phyloP scores from a whole-genome alignment of 2,329 filamentous ascomycete genomes.

The Talaromyces pinophilus region DNA sequence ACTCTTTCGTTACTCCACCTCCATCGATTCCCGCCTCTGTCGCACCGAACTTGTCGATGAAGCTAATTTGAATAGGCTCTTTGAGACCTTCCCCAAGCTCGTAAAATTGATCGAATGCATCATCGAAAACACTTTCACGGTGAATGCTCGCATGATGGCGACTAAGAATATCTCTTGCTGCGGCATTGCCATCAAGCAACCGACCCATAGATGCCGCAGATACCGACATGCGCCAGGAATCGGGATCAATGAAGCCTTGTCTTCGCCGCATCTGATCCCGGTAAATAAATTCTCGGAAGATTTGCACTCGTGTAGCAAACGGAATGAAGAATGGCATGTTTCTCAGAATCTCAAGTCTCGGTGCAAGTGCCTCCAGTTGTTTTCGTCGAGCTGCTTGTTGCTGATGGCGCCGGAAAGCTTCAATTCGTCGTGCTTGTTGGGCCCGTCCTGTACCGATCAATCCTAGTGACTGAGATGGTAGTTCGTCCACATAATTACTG shows the following conservation, averaged over 20 bases:
- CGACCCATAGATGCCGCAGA: slow-evolving; percentile 47
- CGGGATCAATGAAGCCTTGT: slow-evolving; percentile 68
- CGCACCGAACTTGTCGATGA: slow-evolving; percentile 85
- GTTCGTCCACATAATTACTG: slow-evolving; percentile 45
- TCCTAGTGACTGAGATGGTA: slow-evolving; percentile 36
- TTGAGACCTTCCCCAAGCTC: slow-evolving; percentile 78
- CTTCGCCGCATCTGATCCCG: slow-evolving; percentile 75
- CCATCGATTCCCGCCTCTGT: slow-evolving; percentile 94
- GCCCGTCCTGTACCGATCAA: slow-evolving; percentile 61
- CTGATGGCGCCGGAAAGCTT: slow-evolving; percentile 64
- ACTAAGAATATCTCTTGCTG: slow-evolving; percentile 44
- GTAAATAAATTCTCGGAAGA: slow-evolving; percentile 89
- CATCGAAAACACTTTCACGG: slow-evolving; percentile 76
- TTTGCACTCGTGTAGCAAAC: slow-evolving; percentile 84
- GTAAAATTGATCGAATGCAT: slow-evolving; percentile 84
- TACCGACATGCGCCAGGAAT: slow-evolving; percentile 69
- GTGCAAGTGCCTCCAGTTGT: slow-evolving; percentile 75
- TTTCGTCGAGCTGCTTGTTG: slow-evolving; percentile 68
- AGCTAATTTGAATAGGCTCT: slow-evolving; percentile 94
- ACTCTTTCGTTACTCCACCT: slow-evolving; percentile 96
- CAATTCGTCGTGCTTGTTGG: slow-evolving; percentile 62
- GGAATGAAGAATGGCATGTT: slow-evolving; percentile 98
- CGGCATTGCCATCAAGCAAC: slow-evolving; percentile 42
- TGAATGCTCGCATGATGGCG: slow-evolving; percentile 78
- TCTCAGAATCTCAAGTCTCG: slow-evolving; percentile 83